A percentile compares a stretch with the other conserved stretches of the same genome.
These are phyloP conservation scores for Leishmania turanica DNA, from an alignment of 208 protist genomes.

Conservation along the genomic window DNA sequence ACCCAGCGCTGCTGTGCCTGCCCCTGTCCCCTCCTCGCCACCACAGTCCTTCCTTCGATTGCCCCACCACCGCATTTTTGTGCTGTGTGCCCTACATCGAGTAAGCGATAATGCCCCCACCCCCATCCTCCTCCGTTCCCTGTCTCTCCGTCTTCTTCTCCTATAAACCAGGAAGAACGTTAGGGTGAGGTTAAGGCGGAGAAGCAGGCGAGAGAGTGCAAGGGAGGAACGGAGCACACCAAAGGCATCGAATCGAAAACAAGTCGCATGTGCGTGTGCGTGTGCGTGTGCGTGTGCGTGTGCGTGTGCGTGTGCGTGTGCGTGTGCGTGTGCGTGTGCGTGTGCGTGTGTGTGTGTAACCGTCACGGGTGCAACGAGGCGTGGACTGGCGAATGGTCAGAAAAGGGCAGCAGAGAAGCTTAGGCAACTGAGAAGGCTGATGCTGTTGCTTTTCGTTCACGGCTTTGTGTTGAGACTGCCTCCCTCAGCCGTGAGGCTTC, in stretches of 20 bases:
- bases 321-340: no score
- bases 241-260: neutral
- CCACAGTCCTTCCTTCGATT: neutral
- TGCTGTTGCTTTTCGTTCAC: neutral
- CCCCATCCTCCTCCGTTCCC: neutral
- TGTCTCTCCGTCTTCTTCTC: constrained; percentile 2
- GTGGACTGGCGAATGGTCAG: neutral
- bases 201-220: neutral
- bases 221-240: neutral
- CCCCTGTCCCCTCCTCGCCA: no score
- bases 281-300: neutral
- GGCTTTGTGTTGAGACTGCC: neutral
- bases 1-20: neutral
- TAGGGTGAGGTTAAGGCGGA: neutral
- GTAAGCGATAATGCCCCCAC: neutral
- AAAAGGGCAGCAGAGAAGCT: neutral
- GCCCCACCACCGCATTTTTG: neutral
- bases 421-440: neutral
- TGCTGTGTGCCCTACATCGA: neutral
- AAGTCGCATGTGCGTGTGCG: neutral
- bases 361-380: neutral
- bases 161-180: no score
- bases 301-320: no score
- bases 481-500: neutral
- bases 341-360: neutral